Evolutionary conservation across 192 early-diverging fungal genomes (phyloP).

Genomic region (Entophlyctis helioformis): DNA sequence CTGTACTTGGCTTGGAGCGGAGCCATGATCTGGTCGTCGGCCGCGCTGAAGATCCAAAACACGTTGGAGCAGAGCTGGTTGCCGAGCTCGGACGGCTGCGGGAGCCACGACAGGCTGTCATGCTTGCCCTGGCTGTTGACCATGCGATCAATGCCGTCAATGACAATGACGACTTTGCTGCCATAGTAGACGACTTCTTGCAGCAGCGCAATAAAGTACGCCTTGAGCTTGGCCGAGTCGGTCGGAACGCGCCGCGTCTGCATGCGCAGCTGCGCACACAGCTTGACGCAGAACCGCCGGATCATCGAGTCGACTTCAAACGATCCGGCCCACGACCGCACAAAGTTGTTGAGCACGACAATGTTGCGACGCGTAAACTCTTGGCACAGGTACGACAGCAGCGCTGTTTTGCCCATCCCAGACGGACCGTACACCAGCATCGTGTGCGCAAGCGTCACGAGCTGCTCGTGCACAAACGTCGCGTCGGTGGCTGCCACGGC

Average conservation of each 20-base stretch:
- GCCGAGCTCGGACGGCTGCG: neutral
- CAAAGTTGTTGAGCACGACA: slow-evolving; percentile 2
- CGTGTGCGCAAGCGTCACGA: too few species aligned
- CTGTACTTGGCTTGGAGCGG: too few species aligned
- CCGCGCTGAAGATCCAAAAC: slow-evolving; percentile 3
- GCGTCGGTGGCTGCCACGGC: too few species aligned
- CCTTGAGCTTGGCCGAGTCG: neutral
- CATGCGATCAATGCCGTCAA: slow-evolving; percentile 4
- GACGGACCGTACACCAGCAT: neutral
- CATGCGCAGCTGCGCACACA: neutral
- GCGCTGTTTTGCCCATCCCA: slow-evolving; percentile 1
- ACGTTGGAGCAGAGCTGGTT: neutral
- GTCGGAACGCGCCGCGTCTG: neutral
- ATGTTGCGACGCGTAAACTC: neutral
- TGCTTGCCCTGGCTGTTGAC: neutral
- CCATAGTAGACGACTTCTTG: neutral
- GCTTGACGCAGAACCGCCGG: neutral
- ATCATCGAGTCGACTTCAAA: neutral
- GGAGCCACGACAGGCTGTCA: slow-evolving; percentile 3
- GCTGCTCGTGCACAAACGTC: too few species aligned
- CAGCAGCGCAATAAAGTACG: too few species aligned
- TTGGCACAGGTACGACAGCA: neutral
- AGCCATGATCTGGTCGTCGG: too few species aligned
- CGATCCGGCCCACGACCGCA: slow-evolving; percentile 3
- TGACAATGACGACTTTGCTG: neutral